Conservation (phyloP, 2,329 filamentous ascomycete species). For the Proliferodiscus dingleyae region DNA sequence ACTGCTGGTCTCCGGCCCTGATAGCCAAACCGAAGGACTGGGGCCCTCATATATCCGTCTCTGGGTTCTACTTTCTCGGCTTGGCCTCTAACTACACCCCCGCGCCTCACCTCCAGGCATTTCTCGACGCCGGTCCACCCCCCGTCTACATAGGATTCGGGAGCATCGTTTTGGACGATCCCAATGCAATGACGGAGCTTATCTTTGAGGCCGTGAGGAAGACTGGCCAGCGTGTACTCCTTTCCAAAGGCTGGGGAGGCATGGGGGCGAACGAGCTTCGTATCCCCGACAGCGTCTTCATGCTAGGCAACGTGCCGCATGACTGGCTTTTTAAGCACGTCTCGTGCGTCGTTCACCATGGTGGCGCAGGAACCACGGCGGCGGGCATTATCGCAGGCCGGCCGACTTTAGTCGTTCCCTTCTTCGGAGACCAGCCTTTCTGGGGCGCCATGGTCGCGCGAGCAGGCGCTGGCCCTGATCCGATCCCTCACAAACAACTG, state of each 20-base stretch:
- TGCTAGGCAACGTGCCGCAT: constrained; percentile 70
- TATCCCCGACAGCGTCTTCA: constrained; percentile 56
- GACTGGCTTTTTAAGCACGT: constrained; percentile 71
- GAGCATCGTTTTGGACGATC: constrained; percentile 69
- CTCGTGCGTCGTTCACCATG: constrained; percentile 64
- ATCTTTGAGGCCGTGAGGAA: constrained; percentile 63
- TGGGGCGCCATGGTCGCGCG: constrained; percentile 70
- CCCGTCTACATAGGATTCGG: constrained; percentile 75
- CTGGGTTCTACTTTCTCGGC: constrained; percentile 71
- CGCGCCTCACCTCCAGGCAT: constrained; percentile 47
- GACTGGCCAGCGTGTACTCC: constrained; percentile 63
- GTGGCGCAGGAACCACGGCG: constrained; percentile 70
- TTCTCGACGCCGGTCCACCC: constrained; percentile 50
- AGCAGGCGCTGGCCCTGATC: constrained; percentile 64
- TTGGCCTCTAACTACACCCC: constrained; percentile 54
- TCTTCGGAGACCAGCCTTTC: constrained; percentile 75
- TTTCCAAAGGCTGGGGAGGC: constrained; percentile 72
- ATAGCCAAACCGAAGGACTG: constrained; percentile 64
- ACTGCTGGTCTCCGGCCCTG: constrained; percentile 58
- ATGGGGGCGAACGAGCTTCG: constrained; percentile 47
- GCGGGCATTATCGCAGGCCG: constrained; percentile 65
- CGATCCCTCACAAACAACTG: constrained; percentile 63
- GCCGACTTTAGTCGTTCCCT: constrained; percentile 67
- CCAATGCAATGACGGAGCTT: constrained; percentile 61
- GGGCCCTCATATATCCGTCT: constrained; percentile 64